Conservation (phyloP, 1,284 basidiomycete species). For the Austropuccinia psidii region DNA sequence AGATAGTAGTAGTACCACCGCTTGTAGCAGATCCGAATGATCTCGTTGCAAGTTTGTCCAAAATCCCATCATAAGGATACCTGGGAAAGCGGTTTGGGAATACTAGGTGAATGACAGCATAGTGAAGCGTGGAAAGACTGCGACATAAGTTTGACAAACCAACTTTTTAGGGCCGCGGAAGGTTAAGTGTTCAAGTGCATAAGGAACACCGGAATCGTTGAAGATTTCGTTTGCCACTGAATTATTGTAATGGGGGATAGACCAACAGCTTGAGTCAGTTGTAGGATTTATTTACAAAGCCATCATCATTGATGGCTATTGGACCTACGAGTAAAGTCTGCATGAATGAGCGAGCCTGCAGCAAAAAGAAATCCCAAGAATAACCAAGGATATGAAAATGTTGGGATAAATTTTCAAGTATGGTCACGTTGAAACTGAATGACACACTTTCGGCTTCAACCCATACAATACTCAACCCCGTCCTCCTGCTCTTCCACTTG, state of each 20-base stretch:
- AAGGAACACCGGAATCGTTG: conserved; percentile 83
- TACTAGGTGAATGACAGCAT: conserved; percentile 2
- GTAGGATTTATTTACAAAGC: too few relatives aligned
- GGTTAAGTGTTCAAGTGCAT: conserved; percentile 84
- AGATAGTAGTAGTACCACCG: conserved; percentile 55
- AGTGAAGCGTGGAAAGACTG: conserved; percentile 43
- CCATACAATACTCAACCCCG: not conserved
- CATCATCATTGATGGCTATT: too few relatives aligned
- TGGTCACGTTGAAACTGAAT: too few relatives aligned
- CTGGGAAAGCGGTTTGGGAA: conserved; percentile 44
- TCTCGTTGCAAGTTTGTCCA: conserved; percentile 90
- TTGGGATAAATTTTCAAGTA: too few relatives aligned
- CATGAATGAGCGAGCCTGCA: conserved; percentile 76
- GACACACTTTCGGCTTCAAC: not conserved
- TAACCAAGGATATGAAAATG: too few relatives aligned
- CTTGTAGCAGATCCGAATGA: conserved; percentile 78
- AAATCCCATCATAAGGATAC: conserved; percentile 89
- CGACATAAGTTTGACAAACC: too few relatives aligned
- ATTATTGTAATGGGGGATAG: conserved; percentile 62
- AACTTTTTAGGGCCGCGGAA: conserved; percentile 87
- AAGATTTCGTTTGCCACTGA: conserved; percentile 57
- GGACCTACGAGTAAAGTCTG: conserved; percentile 74
- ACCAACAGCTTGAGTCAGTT: not conserved
- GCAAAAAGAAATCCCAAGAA: too few relatives aligned
- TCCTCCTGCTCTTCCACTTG: not conserved